Evolutionary conservation across 1,284 basidiomycete genomes (phyloP), one percentile per base, ranked within the genome.

Genomic region (Flammula alnicola): DNA sequence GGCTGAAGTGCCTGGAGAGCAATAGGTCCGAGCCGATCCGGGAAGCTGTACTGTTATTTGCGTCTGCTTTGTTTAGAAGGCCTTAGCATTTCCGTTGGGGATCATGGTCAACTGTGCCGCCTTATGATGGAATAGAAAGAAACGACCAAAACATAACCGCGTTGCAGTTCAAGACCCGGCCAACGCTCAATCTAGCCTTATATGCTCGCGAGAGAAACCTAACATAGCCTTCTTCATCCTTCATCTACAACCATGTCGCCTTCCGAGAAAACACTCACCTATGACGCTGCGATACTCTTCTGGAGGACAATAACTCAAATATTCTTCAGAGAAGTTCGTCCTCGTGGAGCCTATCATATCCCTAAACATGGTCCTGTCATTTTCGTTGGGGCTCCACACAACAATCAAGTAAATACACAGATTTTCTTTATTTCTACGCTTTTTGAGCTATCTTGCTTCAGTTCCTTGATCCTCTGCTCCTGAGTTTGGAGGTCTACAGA

Each of bases 281-380:
- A 91, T 63, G 84, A 90, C 61, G 73, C 76, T 37, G 80, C 80
- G 14, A 79, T 93, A 66, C 63, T 86, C 31, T 88, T 92, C 70
- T 91, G 91, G 91, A 77, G 88, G 51, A 76, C 86, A 17, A 82
- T 99, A 54, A 93, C 92, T 62, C 93, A 93, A 71, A 88, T 99
- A 61, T 99, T 99, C 80, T 99, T 99, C 77, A 80, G 97, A 54
- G 96, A 99, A 74, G 90, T 99, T 62, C 82, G 95, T 56, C 93
- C 95, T 2, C 80, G 97, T 68, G 94, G 97, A 43, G 90, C 95
- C 32, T 98, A 91, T 80, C 91, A 98, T 64, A 94, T 99, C 45
- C 97, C 97, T 27, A 79, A 80, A 52, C 82, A 93, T 56, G 97
- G 95, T 0, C 93, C 97, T 5, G 84, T 98, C 58, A 95, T 99